Base-by-base conservation (phyloP, 1,139 yeast species). In the Yamadazyma dushanensis region DNA sequence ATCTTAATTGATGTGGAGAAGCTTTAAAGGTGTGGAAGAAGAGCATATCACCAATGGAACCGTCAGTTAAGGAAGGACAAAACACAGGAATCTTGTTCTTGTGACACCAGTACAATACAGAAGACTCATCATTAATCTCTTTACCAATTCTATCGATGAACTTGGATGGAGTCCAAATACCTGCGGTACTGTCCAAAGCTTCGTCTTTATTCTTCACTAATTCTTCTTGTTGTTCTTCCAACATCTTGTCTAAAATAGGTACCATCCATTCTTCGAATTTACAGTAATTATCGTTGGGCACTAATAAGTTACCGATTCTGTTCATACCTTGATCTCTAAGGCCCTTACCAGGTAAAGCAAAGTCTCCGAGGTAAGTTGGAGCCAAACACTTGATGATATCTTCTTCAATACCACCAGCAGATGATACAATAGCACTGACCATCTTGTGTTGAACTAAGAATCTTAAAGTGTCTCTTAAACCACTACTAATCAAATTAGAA, bases 321-420 rank as follows among this genome's bases (percentile, higher is more conserved):
- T 92, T 92, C 83, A 92, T 81, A 43, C 99, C 99, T 61, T 89
- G 84, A 36, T 89, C 96, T 61, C 99, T 80, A 47, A 92, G 74
- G 25, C 76, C 72, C 41, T 81, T 73, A 43, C 98, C 98, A 13
- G 83, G 80, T 46, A 90, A 72, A 32, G 83, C 59, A 59, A 89
- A 92, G 32, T 89, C 97, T 35, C 98, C 97, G 73, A 92, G 70
- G 54, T 83, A 90, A 3, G 99, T 92, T 38, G 96, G 96, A 1
- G 97, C 98, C 44, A 92, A 73, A 56, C 96, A 89, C 61, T 92
- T 92, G 67, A 92, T 92, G 39, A 94, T 68, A 64, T 92, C 99
- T 63, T 92, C 99, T 62, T 92, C 99, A 45, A 92, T 80, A 47
- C 98, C 99, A 47, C 99, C 99, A 16, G 97, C 98, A 44, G 90